Conservation (phyloP, 2,329 filamentous ascomycete species). For the Colletotrichum sp. region DNA sequence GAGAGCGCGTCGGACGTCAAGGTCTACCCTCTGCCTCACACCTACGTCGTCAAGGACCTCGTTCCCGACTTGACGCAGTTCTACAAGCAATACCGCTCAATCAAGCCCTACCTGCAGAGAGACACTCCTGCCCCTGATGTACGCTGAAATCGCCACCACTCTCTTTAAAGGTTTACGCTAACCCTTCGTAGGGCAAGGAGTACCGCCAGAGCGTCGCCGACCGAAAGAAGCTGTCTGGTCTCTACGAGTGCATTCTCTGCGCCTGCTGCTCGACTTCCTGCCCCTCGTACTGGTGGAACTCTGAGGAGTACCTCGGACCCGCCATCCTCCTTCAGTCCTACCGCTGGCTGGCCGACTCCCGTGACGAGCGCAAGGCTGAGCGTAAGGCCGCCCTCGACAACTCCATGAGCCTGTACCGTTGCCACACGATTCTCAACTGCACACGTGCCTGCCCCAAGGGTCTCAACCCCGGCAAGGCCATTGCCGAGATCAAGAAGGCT, state of each 20-base stretch:
- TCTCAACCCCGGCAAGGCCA: slow-evolving; percentile 91
- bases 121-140: slow-evolving; percentile 84
- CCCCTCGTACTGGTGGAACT: slow-evolving; percentile 99
- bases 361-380: slow-evolving; percentile 88
- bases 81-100: slow-evolving; percentile 99
- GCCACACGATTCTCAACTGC: slow-evolving; percentile 99
- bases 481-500: slow-evolving; percentile 98
- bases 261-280: slow-evolving; percentile 99
- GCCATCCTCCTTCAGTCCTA: slow-evolving; percentile 97
- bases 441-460: slow-evolving; percentile 98
- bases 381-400: slow-evolving; percentile 94
- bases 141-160: slow-evolving; percentile 41
- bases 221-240: slow-evolving; percentile 93
- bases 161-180: neutral
- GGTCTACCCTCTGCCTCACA: slow-evolving; percentile 98
- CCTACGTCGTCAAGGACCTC: slow-evolving; percentile 98
- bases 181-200: slow-evolving; percentile 75
- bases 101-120: slow-evolving; percentile 97
- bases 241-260: slow-evolving; percentile 99
- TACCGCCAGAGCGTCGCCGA: slow-evolving; percentile 90
- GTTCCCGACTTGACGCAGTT: slow-evolving; percentile 98
- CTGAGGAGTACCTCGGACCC: slow-evolving; percentile 96
- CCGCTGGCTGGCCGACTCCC: slow-evolving; percentile 94
- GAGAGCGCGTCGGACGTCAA: slow-evolving; percentile 82
- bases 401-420: slow-evolving; percentile 98